Percentiles rank a stretch among this genome's conserved stretches.
Conservation (phyloP, 306 rosid genomes). For the Cicer arietinum region DNA sequence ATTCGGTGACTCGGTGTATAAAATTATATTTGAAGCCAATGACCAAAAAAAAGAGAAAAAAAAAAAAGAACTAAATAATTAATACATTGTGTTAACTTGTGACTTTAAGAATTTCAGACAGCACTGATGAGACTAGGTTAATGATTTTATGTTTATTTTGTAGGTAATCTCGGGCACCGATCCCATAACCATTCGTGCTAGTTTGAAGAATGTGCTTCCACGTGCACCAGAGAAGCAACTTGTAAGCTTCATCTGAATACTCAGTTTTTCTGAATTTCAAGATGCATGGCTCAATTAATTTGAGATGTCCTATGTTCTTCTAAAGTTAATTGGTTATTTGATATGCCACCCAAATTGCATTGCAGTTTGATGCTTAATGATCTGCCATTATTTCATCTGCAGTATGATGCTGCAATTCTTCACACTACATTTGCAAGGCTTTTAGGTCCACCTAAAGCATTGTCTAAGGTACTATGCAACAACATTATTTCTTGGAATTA, state of each 20-base stretch:
- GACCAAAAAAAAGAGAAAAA: constrained; percentile 9
- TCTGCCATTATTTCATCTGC: constrained; percentile 45
- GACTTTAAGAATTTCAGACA: background rate
- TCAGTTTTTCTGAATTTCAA: constrained; percentile 30
- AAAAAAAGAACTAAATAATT: constrained; percentile 8
- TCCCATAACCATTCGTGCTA: constrained; percentile 79
- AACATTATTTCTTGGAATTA: constrained; percentile 1
- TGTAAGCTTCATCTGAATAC: constrained; percentile 56
- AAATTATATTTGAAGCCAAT: background rate
- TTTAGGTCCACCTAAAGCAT: constrained; percentile 74
- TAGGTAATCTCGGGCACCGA: constrained; percentile 92
- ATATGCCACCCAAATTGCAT: constrained; percentile 28
- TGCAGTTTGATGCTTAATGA: constrained; percentile 37
- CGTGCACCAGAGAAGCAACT: constrained; percentile 92
- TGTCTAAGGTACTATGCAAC: constrained; percentile 46
- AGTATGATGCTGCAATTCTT: constrained; percentile 94
- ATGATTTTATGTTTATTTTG: constrained; percentile 31
- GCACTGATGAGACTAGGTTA: background rate
- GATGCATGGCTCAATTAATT: constrained; percentile 20
- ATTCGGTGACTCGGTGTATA: background rate
- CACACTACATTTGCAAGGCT: constrained; percentile 97
- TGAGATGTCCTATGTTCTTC: constrained; percentile 34
- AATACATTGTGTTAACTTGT: background rate
- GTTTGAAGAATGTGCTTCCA: constrained; percentile 78
- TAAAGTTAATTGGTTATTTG: constrained; percentile 6